These are phyloP conservation scores for Flaveria bidentis DNA, from an alignment of 129 eudicot genomes.

Conservation along the genomic window DNA sequence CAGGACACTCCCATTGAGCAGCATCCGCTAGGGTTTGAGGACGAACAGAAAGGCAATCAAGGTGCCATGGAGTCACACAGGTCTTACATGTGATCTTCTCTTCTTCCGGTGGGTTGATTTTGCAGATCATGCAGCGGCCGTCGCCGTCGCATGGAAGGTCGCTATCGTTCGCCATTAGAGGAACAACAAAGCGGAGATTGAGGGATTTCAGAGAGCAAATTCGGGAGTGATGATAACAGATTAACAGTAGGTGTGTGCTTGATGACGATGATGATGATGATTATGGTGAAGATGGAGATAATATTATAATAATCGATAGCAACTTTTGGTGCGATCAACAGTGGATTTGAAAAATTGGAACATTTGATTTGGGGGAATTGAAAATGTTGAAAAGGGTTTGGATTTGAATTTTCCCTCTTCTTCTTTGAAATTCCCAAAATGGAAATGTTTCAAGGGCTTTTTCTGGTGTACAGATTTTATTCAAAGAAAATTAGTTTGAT, in stretches of 20 bases:
- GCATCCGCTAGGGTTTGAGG: constrained; percentile 57
- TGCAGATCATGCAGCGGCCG: constrained; percentile 80
- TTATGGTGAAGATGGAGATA: constrained; percentile 9
- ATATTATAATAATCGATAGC: constrained; percentile 9
- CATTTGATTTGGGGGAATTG: constrained; percentile 27
- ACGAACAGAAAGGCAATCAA: constrained; percentile 49
- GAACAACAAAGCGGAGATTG: constrained; percentile 3
- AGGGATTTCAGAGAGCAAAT: background rate
- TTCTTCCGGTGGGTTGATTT: constrained; percentile 49
- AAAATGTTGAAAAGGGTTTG: constrained; percentile 34
- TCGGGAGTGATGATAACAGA: background rate
- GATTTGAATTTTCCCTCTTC: constrained; percentile 28
- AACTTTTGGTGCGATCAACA: constrained; percentile 29
- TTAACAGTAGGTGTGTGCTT: background rate
- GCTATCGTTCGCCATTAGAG: constrained; percentile 51
- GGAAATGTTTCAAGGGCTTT: background rate
- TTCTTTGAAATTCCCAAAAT: background rate
- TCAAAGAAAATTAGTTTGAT: background rate
- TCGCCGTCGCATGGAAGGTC: constrained; percentile 81
- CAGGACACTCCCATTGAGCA: constrained; percentile 74
- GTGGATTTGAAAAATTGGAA: constrained; percentile 18
- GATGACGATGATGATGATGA: background rate
- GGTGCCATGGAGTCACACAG: constrained; percentile 90
- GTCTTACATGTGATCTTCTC: constrained; percentile 62
- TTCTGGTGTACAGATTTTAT: background rate